phyloP scores from a whole-genome alignment of 2,329 filamentous ascomycete species.

The Cladophialophora carrionii region DNA sequence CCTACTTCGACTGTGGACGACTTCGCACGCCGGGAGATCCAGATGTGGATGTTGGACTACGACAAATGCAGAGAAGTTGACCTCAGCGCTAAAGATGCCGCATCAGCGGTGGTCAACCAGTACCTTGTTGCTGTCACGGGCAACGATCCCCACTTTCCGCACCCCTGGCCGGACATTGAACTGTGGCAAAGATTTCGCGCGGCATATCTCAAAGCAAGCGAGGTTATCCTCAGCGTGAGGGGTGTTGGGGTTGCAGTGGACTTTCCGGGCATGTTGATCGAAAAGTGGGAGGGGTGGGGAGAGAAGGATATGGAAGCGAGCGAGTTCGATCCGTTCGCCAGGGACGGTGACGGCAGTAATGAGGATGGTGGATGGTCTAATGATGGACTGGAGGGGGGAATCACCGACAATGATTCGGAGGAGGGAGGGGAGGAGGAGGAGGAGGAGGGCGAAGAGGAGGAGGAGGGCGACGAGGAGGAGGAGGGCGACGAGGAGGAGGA shows the following conservation, averaged over 20 bases:
- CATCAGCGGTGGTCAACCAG: no score
- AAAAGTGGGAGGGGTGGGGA: conserved; percentile 29
- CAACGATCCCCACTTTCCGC: conserved; percentile 32
- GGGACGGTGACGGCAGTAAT: conserved; percentile 11
- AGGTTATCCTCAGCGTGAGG: conserved; percentile 16
- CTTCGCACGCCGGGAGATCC: conserved; percentile 18
- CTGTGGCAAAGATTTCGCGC: conserved; percentile 22
- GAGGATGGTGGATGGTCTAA: neutral
- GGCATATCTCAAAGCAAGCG: conserved; percentile 24
- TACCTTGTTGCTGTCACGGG: conserved; percentile 32
- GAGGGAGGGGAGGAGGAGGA: neutral
- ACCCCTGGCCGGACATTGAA: conserved; percentile 18
- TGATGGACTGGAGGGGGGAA: neutral
- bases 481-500: neutral
- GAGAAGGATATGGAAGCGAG: conserved; percentile 11
- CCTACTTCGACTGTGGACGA: neutral
- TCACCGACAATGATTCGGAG: neutral
- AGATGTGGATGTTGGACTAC: conserved; percentile 31
- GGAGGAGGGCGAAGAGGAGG: neutral
- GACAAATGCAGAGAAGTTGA: conserved; percentile 22
- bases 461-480: neutral
- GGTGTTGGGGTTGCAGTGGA: neutral
- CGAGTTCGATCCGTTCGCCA: conserved; percentile 26
- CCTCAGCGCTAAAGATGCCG: no score
- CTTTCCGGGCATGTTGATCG: conserved; percentile 19